A percentile compares a stretch with the other conserved stretches of the same genome.
Evolutionary conservation across 495 filamentous ascomycete species (phyloP).

Genomic region (Chlorociboria aeruginascens): DNA sequence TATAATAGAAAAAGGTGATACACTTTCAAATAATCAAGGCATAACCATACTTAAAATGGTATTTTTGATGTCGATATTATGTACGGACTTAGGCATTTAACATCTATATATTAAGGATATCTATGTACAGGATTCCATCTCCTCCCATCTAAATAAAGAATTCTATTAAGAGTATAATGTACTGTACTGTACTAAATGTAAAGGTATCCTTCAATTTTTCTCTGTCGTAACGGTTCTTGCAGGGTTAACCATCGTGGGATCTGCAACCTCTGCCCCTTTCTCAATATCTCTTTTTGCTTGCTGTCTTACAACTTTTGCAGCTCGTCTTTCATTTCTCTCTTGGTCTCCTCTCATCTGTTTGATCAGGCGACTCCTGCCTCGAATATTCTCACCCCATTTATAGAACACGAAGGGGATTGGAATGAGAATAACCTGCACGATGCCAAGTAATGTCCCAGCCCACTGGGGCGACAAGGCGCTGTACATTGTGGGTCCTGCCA

Average conservation of each 20-base stretch:
- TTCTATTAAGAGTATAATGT: not conserved
- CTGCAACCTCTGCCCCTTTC: not conserved
- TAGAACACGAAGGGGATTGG: conserved; percentile 78
- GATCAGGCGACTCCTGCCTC: conserved; percentile 54
- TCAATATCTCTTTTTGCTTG: conserved; percentile 3
- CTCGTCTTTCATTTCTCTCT: conserved; percentile 18
- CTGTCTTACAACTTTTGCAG: conserved; percentile 4
- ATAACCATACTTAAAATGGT: no score
- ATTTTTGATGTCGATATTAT: no score
- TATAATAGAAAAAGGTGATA: no score
- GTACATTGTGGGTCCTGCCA: conserved; percentile 68
- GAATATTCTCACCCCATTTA: conserved; percentile 56
- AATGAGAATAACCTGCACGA: conserved; percentile 56
- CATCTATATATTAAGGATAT: no score
- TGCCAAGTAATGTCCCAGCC: conserved; percentile 63
- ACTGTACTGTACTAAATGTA: not conserved
- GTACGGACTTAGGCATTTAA: no score
- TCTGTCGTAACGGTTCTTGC: not conserved
- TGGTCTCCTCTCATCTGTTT: conserved; percentile 58
- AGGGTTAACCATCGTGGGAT: not conserved
- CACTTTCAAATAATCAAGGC: no score
- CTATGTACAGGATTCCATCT: no score
- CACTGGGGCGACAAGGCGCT: conserved; percentile 55
- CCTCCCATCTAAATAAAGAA: no score
- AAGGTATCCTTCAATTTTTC: not conserved